Evolutionary conservation across 495 filamentous ascomycete species (phyloP).

Genomic region (Aspergillus kassunensis): DNA sequence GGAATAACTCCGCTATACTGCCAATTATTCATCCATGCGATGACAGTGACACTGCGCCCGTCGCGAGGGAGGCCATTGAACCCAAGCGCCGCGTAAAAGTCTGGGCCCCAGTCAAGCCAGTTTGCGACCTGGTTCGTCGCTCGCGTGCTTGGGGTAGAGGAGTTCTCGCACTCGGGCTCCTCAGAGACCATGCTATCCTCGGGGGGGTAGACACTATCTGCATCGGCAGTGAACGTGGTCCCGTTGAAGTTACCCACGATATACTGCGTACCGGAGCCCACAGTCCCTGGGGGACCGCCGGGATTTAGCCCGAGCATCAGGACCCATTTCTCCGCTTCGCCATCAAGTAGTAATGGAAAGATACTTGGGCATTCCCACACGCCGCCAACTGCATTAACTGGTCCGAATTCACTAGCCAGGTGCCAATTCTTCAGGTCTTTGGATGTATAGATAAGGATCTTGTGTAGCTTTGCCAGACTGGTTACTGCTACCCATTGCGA

Average conservation of each 20-base stretch:
- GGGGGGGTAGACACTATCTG: neutral
- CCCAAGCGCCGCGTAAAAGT: constrained; percentile 53
- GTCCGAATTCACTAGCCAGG: constrained; percentile 51
- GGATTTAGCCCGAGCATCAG: constrained; percentile 50
- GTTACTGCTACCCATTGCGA: constrained; percentile 49
- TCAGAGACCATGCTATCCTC: neutral
- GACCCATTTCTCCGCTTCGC: constrained; percentile 7
- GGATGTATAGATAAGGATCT: constrained; percentile 50
- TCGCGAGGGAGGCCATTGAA: constrained; percentile 43
- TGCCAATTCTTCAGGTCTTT: constrained; percentile 50
- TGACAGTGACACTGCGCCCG: constrained; percentile 38
- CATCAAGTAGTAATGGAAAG: constrained; percentile 30
- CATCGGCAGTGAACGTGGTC: constrained; percentile 19
- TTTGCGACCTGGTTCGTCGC: neutral
- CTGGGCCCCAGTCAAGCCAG: constrained; percentile 27
- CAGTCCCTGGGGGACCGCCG: constrained; percentile 48
- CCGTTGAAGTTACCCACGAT: constrained; percentile 36
- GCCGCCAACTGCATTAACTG: constrained; percentile 46
- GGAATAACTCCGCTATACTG: constrained; percentile 43
- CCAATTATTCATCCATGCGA: constrained; percentile 61
- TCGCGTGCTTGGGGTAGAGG: neutral
- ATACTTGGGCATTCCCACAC: constrained; percentile 60
- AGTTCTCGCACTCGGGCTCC: neutral
- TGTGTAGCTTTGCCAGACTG: constrained; percentile 48
- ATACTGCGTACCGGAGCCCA: constrained; percentile 37